Evolutionary conservation across 345 rosid species (phyloP), one percentile per base, ranked within the genome.

Genomic region (Excoecaria cochinchinensis): DNA sequence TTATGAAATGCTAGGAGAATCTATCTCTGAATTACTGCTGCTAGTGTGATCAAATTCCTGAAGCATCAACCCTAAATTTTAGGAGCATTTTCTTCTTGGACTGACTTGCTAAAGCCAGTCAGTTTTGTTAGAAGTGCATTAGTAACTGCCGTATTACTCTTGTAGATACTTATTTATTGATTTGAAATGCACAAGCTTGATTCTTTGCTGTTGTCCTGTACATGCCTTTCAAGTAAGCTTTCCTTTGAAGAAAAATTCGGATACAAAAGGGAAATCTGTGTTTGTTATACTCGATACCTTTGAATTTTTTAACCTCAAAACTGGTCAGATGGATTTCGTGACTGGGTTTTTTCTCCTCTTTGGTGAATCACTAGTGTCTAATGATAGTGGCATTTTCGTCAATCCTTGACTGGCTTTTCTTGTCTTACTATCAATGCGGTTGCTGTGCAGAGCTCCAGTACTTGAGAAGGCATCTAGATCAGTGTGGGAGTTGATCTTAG

Each of bases 401-500:
- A 46, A 16, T 56, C 9, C 39, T 48, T 39, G 36, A 55, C 22
- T 17, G 59, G 25, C 62, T 52, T 70, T 22, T 16, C n/a, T 58
- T 7, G 50, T 31, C 19, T 61, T 36, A 12, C 25, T 1, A 21
- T 21, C 24, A 16, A 72, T 63, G 67, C 59, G 47, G 36, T 79
- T 63, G 46, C 63, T 62, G 22, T 74, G 71, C 74, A 95, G 98
- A 82, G 82, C 91, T 78, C 98, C 95, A 1, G 97, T 91, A 77
- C 89, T 93, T 1, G 97, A 95, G 87, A 93, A 88, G 83, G 99
- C 98, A 59, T 95, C 98, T 14, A 91, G 90, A 83, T 93, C 98
- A n/a, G 96, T 93, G 70, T 95, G 99, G 99, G 99, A 95, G 67
- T 73, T 95, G 85, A 95, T 95, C 76, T 84, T 95, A 76, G 97